Evolutionary conservation across 441 rosid genomes (phyloP).

Genomic region (Pelargonium australe): DNA sequence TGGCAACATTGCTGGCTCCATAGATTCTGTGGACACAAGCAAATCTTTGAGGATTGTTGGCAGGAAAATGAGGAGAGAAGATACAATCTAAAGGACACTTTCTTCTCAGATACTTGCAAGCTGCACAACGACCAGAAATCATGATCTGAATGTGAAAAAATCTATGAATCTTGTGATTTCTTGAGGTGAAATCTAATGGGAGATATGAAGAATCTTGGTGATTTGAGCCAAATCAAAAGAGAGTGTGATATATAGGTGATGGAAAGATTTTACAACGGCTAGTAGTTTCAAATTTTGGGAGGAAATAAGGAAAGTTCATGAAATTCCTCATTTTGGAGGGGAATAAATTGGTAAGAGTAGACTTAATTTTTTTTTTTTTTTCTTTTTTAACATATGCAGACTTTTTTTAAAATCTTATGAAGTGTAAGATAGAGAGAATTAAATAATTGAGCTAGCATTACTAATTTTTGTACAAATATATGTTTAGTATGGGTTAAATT

Average conservation of each 20-base stretch:
- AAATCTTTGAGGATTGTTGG: conserved; percentile 44
- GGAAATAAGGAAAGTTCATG: conserved; percentile 15
- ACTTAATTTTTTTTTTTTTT: too few relatives aligned
- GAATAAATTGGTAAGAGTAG: too few relatives aligned
- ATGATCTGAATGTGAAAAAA: conserved; percentile 12
- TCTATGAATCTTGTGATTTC: background rate
- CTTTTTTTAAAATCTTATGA: too few relatives aligned
- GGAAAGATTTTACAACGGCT: conserved; percentile 23
- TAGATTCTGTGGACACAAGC: conserved; percentile 45
- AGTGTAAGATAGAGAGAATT: too few relatives aligned
- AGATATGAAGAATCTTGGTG: background rate
- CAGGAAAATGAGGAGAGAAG: conserved; percentile 53
- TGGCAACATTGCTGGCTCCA: conserved; percentile 60
- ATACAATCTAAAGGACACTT: conserved; percentile 52
- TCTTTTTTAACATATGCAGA: too few relatives aligned
- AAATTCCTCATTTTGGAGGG: conserved; percentile 1
- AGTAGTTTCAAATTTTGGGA: conserved; percentile 9
- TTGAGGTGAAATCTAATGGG: conserved; percentile 7
- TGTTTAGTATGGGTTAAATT: too few relatives aligned
- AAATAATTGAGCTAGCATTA: too few relatives aligned
- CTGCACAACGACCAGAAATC: conserved; percentile 41
- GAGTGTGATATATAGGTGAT: background rate
- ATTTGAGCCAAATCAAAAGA: background rate
- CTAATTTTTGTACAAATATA: too few relatives aligned
- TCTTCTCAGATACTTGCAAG: conserved; percentile 52